Evolutionary conservation across 306 rosid genomes (phyloP).

Genomic region (Prinsepia uniflora): DNA sequence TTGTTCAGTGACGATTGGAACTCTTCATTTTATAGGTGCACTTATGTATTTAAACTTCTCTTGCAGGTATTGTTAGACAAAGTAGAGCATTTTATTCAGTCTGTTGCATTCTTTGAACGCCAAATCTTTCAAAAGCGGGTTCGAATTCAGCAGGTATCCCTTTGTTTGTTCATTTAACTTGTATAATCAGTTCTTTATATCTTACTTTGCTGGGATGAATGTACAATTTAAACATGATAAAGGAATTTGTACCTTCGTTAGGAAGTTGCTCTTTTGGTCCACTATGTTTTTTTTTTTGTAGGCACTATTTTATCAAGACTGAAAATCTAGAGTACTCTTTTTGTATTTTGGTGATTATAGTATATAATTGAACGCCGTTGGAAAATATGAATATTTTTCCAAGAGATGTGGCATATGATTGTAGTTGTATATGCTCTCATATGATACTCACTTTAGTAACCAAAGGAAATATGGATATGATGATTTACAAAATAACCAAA

Average conservation of each 20-base stretch:
- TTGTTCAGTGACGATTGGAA: background rate
- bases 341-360: background rate
- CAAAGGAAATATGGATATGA: background rate
- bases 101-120: constrained; percentile 74
- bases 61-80: constrained; percentile 70
- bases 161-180: constrained; percentile 14
- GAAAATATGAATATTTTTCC: background rate
- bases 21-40: background rate
- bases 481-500: background rate
- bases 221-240: constrained; percentile 1
- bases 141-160: constrained; percentile 81
- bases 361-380: background rate
- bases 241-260: background rate
- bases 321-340: background rate
- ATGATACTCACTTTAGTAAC: constrained; percentile 11
- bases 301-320: background rate
- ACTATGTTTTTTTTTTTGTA: background rate
- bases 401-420: background rate
- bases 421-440: background rate
- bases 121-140: constrained; percentile 91
- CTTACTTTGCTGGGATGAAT: background rate
- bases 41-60: constrained; percentile 21
- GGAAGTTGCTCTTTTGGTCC: background rate
- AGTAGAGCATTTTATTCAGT: constrained; percentile 82
- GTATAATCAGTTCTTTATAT: background rate